Evolutionary conservation across 176 grass and related monocot species (phyloP).

Genomic region (Bothriochloa decipiens): DNA sequence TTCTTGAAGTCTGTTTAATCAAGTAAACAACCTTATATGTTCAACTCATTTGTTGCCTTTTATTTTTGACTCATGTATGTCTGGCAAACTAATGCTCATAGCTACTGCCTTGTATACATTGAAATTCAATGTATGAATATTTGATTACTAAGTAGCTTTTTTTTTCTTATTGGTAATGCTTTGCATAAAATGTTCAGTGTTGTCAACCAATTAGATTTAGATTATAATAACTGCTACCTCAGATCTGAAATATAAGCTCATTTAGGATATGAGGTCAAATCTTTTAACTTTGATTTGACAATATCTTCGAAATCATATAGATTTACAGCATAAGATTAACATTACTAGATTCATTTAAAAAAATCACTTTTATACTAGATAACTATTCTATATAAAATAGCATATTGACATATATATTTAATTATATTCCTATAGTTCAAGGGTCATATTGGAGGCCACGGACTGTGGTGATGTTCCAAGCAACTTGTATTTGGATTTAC

Average conservation of each 20-base stretch:
- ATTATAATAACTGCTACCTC: neutral
- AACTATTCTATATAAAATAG: neutral
- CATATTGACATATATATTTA: neutral
- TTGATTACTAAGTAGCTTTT: neutral
- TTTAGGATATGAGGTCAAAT: neutral
- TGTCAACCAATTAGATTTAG: neutral
- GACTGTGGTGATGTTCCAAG: neutral
- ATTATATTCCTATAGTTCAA: neutral
- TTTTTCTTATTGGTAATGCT: constrained; percentile 10
- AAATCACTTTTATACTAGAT: neutral
- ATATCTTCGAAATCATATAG: neutral
- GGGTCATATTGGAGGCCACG: neutral
- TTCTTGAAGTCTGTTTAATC: constrained; percentile 13
- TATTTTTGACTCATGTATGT: constrained; percentile 32
- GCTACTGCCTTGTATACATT: constrained; percentile 7
- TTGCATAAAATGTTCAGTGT: constrained; percentile 5
- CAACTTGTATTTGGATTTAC: neutral
- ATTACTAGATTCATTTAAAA: neutral
- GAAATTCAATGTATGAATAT: constrained; percentile 28
- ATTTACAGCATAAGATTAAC: neutral
- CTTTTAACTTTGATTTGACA: neutral
- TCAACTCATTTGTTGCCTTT: neutral
- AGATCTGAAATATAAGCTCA: neutral
- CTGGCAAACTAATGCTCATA: constrained; percentile 16
- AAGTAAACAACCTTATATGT: constrained; percentile 24